Conservation (phyloP, 306 rosid species). For the Senna siamea region DNA sequence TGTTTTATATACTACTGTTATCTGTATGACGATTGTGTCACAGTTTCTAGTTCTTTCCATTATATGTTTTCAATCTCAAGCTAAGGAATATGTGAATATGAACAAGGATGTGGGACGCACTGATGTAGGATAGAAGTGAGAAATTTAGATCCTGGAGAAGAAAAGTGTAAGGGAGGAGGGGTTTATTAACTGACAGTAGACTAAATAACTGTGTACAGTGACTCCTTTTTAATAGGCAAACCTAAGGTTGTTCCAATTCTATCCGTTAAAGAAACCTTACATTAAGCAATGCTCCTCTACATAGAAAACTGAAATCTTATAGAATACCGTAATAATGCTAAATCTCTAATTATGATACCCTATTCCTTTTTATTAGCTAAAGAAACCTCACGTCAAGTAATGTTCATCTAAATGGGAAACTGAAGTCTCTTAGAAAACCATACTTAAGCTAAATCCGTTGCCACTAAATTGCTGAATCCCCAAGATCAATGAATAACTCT, state of each 20-base stretch:
- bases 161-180: slow-evolving; percentile 1
- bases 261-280: not conserved
- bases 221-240: slow-evolving; percentile 9
- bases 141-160: slow-evolving; percentile 14
- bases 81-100: slow-evolving; percentile 27
- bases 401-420: slow-evolving; percentile 19
- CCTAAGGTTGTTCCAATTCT: slow-evolving; percentile 17
- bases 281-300: not conserved
- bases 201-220: not conserved
- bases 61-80: not conserved
- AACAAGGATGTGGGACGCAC: slow-evolving; percentile 13
- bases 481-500: slow-evolving; percentile 3
- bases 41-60: slow-evolving; percentile 11
- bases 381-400: not conserved
- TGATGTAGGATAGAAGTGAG: not conserved
- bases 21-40: slow-evolving; percentile 5
- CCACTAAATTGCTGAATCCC: not conserved
- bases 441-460: not conserved
- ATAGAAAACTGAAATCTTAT: not conserved
- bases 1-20: not conserved
- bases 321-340: not conserved
- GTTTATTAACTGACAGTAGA: slow-evolving; percentile 1
- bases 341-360: not conserved
- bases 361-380: not conserved
- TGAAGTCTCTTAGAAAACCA: not conserved